phyloP scores from a whole-genome alignment of 345 rosid species.

The Populus euphratica region DNA sequence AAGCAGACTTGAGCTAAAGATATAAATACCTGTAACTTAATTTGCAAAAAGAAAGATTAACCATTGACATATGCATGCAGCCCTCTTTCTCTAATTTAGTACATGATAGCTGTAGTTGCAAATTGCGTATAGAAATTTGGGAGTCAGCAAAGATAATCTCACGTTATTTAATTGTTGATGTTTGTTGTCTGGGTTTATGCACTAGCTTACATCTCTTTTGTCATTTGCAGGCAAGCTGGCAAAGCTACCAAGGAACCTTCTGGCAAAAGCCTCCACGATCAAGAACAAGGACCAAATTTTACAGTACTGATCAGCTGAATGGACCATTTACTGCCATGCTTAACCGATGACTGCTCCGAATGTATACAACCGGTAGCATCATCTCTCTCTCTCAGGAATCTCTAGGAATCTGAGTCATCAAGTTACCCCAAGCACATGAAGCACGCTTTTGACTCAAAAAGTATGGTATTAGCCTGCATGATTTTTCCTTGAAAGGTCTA shows the following conservation, averaged over 20 bases:
- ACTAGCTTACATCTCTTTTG: not conserved
- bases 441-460: not conserved
- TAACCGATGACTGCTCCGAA: not conserved
- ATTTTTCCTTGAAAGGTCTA: not conserved
- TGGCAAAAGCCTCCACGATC: constrained; percentile 62
- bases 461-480: too few relatives aligned
- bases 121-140: not conserved
- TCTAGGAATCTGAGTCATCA: constrained; percentile 19
- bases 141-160: not conserved
- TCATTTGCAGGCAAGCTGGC: constrained; percentile 52
- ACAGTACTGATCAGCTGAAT: constrained; percentile 56
- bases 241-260: constrained; percentile 77
- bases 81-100: not conserved
- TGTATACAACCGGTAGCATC: not conserved
- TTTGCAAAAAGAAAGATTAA: not conserved
- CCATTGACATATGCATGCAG: not conserved
- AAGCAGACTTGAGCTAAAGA: not conserved
- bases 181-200: not conserved
- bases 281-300: constrained; percentile 62
- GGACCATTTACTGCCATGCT: not conserved
- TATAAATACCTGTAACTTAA: not conserved
- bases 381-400: too few relatives aligned
- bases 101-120: not conserved
- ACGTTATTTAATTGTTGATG: not conserved
- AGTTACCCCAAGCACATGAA: not conserved